Evolutionary conservation across 1,139 yeast species (phyloP), one percentile per base, ranked within the genome.

Genomic region (Nakaseomyces delphensis): DNA sequence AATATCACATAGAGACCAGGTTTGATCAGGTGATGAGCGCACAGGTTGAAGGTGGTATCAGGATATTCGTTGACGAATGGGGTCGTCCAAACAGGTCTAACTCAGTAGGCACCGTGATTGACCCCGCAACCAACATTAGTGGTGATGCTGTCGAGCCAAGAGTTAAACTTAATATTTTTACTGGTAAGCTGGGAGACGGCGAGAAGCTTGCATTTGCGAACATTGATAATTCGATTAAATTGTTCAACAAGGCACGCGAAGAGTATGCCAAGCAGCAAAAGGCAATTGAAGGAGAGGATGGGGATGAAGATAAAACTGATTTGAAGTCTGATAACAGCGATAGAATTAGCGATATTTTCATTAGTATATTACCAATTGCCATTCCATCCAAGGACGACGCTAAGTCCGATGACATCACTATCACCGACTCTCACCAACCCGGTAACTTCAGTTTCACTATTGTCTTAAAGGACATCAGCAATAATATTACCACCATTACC

Each of bases 41-140:
- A 9, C 96, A 89, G 63, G 96, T 89, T 13, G 96, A 89, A 60
- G 96, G 96, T 29, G 89, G 86, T 10, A 86, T 81, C 38, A 69
- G 74, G 42, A 74, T 79, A 13, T 69, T 70, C 47, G 76, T 79
- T 7, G 71, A 70, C 53, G 74, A 63, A 41, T 59, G 63, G 63
- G 61, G 61, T 15, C 60, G 56, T 31, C 63, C 63, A 25, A 50
- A 49, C 37, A 49, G 43, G 8, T 19, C 19, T 4, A 30, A 32
- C 14, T 20, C 40, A 3, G 21, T 38, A 9, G 36, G 42, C 31
- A 39, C 40, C 3, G 41, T 39, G 6, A 31, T 36, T 36, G 37
- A 39, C 33, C 28, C 15, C 3, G 28, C n/a, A n/a, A 38, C 15
- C 31, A 28, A 13, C 7, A 14, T 3, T 25, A n/a, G 25, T 2